Base-by-base conservation (phyloP, 352 stramenopile species). In the Globisporangium middletonii region DNA sequence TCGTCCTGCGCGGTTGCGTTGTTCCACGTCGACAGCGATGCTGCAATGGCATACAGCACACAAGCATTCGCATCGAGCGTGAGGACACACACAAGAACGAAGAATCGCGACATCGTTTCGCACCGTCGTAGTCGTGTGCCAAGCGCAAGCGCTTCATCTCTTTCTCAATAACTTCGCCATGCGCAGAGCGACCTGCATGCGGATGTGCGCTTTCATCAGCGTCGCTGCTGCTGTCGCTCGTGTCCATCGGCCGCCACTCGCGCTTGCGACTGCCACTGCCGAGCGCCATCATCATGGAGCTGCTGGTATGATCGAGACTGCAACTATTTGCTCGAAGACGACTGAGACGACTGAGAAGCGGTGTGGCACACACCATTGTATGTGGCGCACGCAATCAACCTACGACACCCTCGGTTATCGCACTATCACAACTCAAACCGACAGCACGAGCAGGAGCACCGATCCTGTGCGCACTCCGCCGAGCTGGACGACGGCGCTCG, bases 61-160 rank as follows among this genome's bases (percentile, higher is more conserved):
- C 23, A 23, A 23, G 23, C 23, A 33, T 13, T 15, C 13, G 33
- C 33, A 48, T 30, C 33, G 33, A 50, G 13, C 37, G 26, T 28
- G 15, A 44, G 9, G n/a, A 8, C 4, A 12, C 2, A 9, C 7
- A 27, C 35, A 26, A 37, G 9, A n/a, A 4, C 23, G 28, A 53
- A 4, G 3, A 16, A 42, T 13, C 27, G 50, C 4, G 8, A 37
- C 0, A 62, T 37, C 53, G 23, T 23, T 23, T 23, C 23, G 43
- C 44, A 65, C 77, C 72, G 43, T 83, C 65, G 50, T 83, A 78
- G 50, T 86, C 77, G 55, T 86, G 77, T 16, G 81, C 79, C 30
- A 91, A 73, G 16, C 79, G 78, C 66, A 91, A 69, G 38, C 75
- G 71, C 64, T 91, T 91, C 71, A 91, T 74, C 51, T 88, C 79